Evolutionary conservation across 176 grass and related monocot species (phyloP).

Genomic region (Rhipidocladum racemiflorum): DNA sequence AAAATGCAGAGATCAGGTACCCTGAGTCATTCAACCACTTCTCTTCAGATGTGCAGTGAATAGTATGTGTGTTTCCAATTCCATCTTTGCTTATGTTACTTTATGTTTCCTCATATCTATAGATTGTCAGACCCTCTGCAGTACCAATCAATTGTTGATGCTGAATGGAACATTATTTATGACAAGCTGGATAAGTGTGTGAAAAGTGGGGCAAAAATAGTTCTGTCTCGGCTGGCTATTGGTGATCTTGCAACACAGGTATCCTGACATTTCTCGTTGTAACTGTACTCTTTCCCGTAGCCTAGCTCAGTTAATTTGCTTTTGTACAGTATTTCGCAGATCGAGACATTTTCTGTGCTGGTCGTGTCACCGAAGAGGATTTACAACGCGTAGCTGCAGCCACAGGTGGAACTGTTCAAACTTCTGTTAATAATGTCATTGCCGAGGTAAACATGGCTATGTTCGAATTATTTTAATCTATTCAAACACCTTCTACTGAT

Average conservation of each 20-base stretch:
- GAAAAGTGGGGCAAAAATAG: conserved; percentile 83
- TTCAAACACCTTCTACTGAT: background rate
- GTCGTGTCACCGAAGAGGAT: conserved; percentile 88
- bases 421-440: conserved; percentile 85
- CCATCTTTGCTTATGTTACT: conserved; percentile 1
- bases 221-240: conserved; percentile 84
- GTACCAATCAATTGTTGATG: conserved; percentile 99
- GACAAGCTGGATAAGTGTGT: conserved; percentile 99
- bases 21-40: background rate
- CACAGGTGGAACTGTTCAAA: conserved; percentile 85
- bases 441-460: conserved; percentile 50
- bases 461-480: background rate
- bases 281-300: background rate
- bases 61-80: background rate
- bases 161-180: conserved; percentile 99
- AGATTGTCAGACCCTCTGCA: conserved; percentile 89
- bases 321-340: conserved; percentile 80
- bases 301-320: background rate
- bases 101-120: background rate
- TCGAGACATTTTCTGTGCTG: conserved; percentile 93
- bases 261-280: background rate
- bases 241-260: conserved; percentile 98
- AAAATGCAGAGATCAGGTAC: conserved; percentile 97
- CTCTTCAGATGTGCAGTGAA: background rate
- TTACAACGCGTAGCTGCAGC: conserved; percentile 83